These are phyloP conservation scores for Akanthomyces muscarius DNA, from an alignment of 2,329 filamentous ascomycete genomes.

Conservation along the genomic window DNA sequence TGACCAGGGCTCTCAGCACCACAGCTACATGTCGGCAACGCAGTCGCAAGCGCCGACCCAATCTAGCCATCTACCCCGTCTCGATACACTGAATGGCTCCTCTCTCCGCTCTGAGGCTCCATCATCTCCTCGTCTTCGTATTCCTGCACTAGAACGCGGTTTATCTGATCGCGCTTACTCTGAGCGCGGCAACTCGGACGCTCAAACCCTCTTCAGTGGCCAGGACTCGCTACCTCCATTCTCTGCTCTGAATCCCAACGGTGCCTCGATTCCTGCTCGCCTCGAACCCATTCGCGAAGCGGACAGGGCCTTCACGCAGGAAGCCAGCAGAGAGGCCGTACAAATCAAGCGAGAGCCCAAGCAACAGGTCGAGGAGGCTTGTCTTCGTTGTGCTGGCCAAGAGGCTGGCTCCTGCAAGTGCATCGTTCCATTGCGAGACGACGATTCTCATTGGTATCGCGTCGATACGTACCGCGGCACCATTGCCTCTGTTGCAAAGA, in stretches of 20 bases:
- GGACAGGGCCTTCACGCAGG: neutral
- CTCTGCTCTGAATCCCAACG: slow-evolving; percentile 1
- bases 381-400: slow-evolving; percentile 6
- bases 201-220: neutral
- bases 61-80: neutral
- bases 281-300: neutral
- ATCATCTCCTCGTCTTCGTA: slow-evolving; percentile 1
- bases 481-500: slow-evolving; percentile 13
- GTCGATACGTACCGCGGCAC: slow-evolving; percentile 13
- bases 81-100: slow-evolving; percentile 1
- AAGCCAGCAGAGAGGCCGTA: neutral
- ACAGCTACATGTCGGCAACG: neutral
- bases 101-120: slow-evolving; percentile 3
- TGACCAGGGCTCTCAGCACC: slow-evolving; percentile 6
- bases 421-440: slow-evolving; percentile 3
- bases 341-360: neutral
- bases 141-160: neutral
- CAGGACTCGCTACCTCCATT: slow-evolving; percentile 10
- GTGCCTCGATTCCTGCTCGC: neutral
- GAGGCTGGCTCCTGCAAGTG: slow-evolving; percentile 7
- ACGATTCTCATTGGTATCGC: slow-evolving; percentile 14
- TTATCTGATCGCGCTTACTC: neutral
- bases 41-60: neutral
- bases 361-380: neutral
- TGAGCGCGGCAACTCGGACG: neutral